phyloP scores from a whole-genome alignment of 1,139 yeast species.

The Candida labiduridarum region DNA sequence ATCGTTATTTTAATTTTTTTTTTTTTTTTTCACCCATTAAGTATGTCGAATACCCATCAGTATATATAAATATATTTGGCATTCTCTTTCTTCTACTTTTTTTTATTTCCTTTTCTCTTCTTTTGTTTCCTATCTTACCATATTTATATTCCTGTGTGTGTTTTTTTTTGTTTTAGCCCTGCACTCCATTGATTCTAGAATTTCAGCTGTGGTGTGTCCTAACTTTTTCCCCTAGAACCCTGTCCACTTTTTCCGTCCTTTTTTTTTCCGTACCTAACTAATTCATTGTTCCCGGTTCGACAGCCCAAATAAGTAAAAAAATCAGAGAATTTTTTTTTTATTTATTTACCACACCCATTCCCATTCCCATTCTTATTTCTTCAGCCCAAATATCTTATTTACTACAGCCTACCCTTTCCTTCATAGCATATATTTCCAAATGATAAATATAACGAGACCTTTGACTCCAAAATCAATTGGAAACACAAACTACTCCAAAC shows the following conservation, averaged over 20 bases:
- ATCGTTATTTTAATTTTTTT: not conserved
- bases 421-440: not conserved
- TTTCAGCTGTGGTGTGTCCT: not conserved
- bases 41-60: too few relatives aligned
- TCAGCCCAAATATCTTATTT: too few relatives aligned
- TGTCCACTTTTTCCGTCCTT: not conserved
- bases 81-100: not conserved
- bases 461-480: slow-evolving; percentile 12
- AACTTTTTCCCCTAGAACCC: not conserved
- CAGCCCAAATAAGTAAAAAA: not conserved
- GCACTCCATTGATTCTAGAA: not conserved
- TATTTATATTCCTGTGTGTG: too few relatives aligned
- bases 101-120: not conserved
- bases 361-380: too few relatives aligned
- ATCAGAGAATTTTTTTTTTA: not conserved
- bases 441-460: slow-evolving; percentile 10
- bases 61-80: not conserved
- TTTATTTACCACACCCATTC: not conserved
- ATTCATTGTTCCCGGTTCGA: not conserved
- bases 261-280: not conserved
- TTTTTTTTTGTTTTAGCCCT: too few relatives aligned
- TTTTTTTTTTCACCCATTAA: not conserved
- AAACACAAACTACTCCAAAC: slow-evolving; percentile 1
- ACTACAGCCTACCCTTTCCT: not conserved
- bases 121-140: not conserved